Conservation (phyloP, 768 basidiomycete genomes). For the Mycena capillaripes region DNA sequence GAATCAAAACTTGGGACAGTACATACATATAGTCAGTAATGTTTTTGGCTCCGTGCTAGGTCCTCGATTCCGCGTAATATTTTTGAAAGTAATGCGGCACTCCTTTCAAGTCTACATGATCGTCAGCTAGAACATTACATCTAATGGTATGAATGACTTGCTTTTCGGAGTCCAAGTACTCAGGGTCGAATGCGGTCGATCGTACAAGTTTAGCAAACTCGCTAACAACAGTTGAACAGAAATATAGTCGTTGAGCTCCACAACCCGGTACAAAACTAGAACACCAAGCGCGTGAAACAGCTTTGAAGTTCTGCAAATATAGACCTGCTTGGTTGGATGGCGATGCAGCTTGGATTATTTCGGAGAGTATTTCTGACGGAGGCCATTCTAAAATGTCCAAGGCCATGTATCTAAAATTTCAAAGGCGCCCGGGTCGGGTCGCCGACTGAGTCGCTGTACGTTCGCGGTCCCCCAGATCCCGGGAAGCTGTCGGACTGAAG, state of each 20-base stretch:
- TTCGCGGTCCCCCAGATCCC: too few relatives aligned
- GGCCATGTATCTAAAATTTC: too few relatives aligned
- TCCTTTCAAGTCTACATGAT: neutral
- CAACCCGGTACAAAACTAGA: neutral
- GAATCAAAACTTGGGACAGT: neutral
- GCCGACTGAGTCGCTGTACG: too few relatives aligned
- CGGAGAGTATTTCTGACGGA: constrained; percentile 12
- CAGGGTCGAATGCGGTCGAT: neutral
- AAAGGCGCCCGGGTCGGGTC: too few relatives aligned
- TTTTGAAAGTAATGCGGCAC: neutral
- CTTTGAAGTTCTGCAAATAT: constrained; percentile 4
- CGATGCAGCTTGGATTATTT: neutral
- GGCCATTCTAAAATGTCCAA: constrained; percentile 4
- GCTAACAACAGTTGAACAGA: neutral
- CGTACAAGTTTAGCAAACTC: neutral
- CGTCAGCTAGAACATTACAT: neutral
- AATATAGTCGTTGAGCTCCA: neutral
- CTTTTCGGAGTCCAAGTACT: neutral
- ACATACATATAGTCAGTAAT: neutral
- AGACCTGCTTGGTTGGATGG: neutral
- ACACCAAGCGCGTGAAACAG: constrained; percentile 1
- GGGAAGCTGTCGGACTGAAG: too few relatives aligned
- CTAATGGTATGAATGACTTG: neutral
- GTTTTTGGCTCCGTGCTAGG: too few relatives aligned
- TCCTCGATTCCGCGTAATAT: neutral